Evolutionary conservation across 2,329 filamentous ascomycete species (phyloP), one percentile per base, ranked within the genome.

Genomic region (Ophiosphaerella korrae): DNA sequence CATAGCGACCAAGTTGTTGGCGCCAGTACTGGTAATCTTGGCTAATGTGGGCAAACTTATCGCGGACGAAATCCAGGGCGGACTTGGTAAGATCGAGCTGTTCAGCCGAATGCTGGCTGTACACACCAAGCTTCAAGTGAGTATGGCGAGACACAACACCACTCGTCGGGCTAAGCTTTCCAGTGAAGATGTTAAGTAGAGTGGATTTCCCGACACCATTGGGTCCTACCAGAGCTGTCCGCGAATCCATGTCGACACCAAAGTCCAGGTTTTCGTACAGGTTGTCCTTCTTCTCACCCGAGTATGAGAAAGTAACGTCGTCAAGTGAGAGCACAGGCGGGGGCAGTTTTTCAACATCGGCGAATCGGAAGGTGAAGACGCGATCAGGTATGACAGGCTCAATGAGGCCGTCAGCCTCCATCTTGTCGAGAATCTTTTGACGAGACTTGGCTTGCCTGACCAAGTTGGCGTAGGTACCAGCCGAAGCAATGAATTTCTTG

Each of bases 21-120:
- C 94, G 87, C 94, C 94, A 99, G 86, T 94, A 99, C 80, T 99
- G 94, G 82, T 96, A 96, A 75, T 99, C 94, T 75, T 99, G 94
- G 46, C 87, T 92, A 79, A 93, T 90, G 60, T 87, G 82, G 37
- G 82, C 77, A 81, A 96, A 97, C 82, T 93, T 96, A 80, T 97
- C 93, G 59, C 94, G 89, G 57, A 97, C 93, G 73, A 99, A 99
- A 77, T 99, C 95, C 47, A 99, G 86, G 7, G 94, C 88, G 39
- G 92, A 97, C 84, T 99, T 99, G 77, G 92, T 99, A 58, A 99
- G 83, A 75, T 99, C 94, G 44, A 99, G 89, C 81, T 97, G 94
- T 78, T 99, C 94, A 48, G 94, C 90, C 58, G 92, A 97, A 84
- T 99, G 94, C 83, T 99, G 94, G 60, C 88, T 93, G 87, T 99